phyloP scores from a whole-genome alignment of 257 asterid genomes.

The Paraleonurus japonicus region DNA sequence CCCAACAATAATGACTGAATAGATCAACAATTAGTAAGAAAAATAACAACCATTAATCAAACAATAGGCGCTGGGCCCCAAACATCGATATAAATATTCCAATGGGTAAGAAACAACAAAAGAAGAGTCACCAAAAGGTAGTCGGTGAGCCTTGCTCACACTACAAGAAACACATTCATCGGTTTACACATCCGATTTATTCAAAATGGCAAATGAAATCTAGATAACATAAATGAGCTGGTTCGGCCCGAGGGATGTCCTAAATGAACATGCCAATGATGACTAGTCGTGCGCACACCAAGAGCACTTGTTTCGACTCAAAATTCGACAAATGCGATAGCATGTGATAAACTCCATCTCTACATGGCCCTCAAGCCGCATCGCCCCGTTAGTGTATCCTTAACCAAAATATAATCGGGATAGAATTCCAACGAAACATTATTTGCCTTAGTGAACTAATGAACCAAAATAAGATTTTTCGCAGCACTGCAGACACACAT shows the following conservation, averaged over 20 bases:
- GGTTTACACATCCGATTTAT: neutral
- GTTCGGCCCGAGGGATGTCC: neutral
- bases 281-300: neutral
- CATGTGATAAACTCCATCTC: neutral
- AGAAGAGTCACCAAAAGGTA: neutral
- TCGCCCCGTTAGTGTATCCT: neutral
- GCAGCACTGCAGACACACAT: neutral
- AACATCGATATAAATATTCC: neutral
- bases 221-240: neutral
- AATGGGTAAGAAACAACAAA: neutral
- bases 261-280: neutral
- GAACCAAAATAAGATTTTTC: neutral
- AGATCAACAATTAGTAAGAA: neutral
- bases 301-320: neutral
- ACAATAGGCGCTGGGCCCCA: too few species aligned
- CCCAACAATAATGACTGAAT: neutral
- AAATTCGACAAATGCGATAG: neutral
- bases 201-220: neutral
- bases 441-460: neutral
- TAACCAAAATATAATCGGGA: neutral
- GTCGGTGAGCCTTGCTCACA: neutral
- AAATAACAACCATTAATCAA: neutral
- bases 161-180: neutral
- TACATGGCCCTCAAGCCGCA: neutral
- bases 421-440: neutral